Percentiles rank a stretch among this genome's conserved stretches.
Evolutionary conservation across 192 early-diverging fungal genomes (phyloP).

Genomic region (Gamsiella multidivaricata): DNA sequence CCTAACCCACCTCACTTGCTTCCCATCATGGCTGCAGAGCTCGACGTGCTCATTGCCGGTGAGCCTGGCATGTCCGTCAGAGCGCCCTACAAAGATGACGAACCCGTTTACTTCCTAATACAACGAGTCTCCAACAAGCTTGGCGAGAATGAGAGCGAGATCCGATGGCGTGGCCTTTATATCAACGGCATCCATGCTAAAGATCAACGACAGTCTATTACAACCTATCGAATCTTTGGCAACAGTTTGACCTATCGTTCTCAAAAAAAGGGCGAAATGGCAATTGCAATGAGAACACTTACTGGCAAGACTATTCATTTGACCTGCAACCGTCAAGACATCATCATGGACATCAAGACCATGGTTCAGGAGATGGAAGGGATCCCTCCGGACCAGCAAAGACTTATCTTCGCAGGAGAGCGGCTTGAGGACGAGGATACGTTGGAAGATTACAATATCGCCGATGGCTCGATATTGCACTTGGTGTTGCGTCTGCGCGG

Average conservation of each 20-base stretch:
- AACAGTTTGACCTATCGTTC: background rate
- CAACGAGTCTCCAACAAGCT: background rate
- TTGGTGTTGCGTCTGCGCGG: background rate
- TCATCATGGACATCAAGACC: slow-evolving; percentile 79
- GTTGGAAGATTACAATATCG: slow-evolving; percentile 73
- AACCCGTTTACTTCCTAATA: background rate
- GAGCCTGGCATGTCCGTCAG: background rate
- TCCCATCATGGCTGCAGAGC: too few species aligned
- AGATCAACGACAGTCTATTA: background rate
- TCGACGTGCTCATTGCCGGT: background rate
- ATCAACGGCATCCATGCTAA: background rate
- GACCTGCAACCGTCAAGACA: slow-evolving; percentile 73
- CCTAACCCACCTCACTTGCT: too few species aligned
- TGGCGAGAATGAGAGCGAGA: background rate
- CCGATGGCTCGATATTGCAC: slow-evolving; percentile 63
- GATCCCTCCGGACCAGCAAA: slow-evolving; percentile 76
- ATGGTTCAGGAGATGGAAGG: slow-evolving; percentile 81
- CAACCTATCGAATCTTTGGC: background rate
- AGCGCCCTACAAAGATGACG: background rate
- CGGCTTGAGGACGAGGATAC: slow-evolving; percentile 74
- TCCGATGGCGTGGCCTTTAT: background rate
- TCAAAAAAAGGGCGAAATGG: background rate
- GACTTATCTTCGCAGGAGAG: slow-evolving; percentile 76
- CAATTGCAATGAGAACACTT: background rate
- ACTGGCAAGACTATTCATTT: too few species aligned